phyloP scores from a whole-genome alignment of 2,329 filamentous ascomycete species.

The Clonostachys solani region DNA sequence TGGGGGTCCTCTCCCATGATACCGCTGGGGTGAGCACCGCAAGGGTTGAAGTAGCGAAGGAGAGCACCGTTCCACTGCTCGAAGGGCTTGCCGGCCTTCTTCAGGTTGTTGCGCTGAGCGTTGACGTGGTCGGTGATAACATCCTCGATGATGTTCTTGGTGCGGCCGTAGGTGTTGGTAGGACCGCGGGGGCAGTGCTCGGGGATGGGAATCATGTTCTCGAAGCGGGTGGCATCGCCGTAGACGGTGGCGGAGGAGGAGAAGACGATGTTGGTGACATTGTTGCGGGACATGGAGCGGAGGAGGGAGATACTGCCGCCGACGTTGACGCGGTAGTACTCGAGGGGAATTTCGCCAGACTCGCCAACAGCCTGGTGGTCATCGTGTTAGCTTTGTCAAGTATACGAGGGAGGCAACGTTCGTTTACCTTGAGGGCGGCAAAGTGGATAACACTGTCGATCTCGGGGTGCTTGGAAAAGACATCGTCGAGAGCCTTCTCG shows the following conservation, averaged over 20 bases:
- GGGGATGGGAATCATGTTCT: conserved; percentile 98
- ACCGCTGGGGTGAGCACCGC: conserved; percentile 88
- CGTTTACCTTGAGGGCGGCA: conserved; percentile 81
- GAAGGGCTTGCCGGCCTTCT: conserved; percentile 72
- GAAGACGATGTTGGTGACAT: conserved; percentile 96
- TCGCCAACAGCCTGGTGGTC: conserved; percentile 82
- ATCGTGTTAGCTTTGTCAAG: conserved; percentile 5
- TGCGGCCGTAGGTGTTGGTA: conserved; percentile 97
- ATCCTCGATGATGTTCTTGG: conserved; percentile 87
- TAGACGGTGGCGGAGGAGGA: conserved; percentile 98
- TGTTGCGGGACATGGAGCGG: conserved; percentile 80
- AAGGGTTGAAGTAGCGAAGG: conserved; percentile 96
- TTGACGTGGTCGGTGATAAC: conserved; percentile 90
- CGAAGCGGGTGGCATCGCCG: conserved; percentile 92
- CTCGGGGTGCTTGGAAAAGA: conserved; percentile 84
- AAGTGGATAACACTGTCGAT: conserved; percentile 99
- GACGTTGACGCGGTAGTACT: conserved; percentile 98
- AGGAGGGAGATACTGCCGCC: conserved; percentile 86
- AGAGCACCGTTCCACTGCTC: conserved; percentile 91
- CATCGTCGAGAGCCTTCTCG: conserved; percentile 74
- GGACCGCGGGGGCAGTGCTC: conserved; percentile 94
- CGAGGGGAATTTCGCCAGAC: conserved; percentile 86
- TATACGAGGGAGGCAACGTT: no score
- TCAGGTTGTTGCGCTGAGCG: conserved; percentile 76
- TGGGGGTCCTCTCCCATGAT: conserved; percentile 98